Conservation (phyloP, 768 basidiomycete genomes). For the Termitomyces sp. region DNA sequence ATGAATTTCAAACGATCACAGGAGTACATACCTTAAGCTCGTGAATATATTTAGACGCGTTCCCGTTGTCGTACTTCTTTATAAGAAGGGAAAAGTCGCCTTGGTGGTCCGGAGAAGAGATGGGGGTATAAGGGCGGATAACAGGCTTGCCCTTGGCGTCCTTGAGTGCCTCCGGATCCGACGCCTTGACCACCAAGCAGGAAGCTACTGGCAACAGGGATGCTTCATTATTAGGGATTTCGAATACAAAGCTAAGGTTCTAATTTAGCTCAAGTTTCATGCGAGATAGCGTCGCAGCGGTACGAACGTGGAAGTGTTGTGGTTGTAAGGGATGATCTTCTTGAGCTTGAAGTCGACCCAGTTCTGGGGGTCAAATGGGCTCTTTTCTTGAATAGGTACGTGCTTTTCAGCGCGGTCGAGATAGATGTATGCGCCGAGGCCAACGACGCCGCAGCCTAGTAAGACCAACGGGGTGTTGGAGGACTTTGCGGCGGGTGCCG, state of each 20-base stretch:
- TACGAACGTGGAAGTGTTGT: slow-evolving; percentile 80
- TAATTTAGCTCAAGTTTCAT: neutral
- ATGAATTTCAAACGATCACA: neutral
- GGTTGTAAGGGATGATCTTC: slow-evolving; percentile 83
- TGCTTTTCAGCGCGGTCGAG: slow-evolving; percentile 29
- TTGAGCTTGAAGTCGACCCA: slow-evolving; percentile 82
- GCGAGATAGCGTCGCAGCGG: neutral
- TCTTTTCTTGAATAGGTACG: slow-evolving; percentile 47
- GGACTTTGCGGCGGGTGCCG: slow-evolving; percentile 39
- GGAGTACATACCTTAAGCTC: slow-evolving; percentile 48
- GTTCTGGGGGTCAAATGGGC: slow-evolving; percentile 70
- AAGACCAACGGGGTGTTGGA: slow-evolving; percentile 48
- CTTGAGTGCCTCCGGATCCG: slow-evolving; percentile 58
- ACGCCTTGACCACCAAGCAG: slow-evolving; percentile 73
- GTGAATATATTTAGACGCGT: slow-evolving; percentile 82
- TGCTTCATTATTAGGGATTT: slow-evolving; percentile 73
- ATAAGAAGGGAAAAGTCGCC: slow-evolving; percentile 80
- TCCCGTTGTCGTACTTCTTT: slow-evolving; percentile 82
- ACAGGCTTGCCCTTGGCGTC: slow-evolving; percentile 85
- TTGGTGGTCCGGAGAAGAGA: slow-evolving; percentile 69
- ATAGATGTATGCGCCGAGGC: slow-evolving; percentile 48
- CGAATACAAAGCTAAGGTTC: slow-evolving; percentile 65
- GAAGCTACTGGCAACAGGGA: slow-evolving; percentile 79
- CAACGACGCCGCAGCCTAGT: slow-evolving; percentile 43
- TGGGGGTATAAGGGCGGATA: slow-evolving; percentile 90